Base-by-base conservation (phyloP, 75 land plant species). In the Adiantum capillusveneris region DNA sequence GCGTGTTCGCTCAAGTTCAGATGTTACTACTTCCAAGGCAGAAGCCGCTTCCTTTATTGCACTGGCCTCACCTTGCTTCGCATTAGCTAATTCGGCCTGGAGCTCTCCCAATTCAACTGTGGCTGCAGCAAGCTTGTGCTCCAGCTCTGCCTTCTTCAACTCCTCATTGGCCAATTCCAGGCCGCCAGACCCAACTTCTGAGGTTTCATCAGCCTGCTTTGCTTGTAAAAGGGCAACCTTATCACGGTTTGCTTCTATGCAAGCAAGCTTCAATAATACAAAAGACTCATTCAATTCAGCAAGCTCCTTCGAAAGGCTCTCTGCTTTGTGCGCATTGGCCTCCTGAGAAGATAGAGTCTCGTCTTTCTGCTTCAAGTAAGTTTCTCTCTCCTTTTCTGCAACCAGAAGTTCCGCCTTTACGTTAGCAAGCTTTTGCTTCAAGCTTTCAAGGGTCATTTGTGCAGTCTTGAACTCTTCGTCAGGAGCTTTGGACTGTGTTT, bases 401-500 rank as follows among this genome's bases (percentile, higher is more conserved):
- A 73, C 68, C 37, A 75, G 59, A 60, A 65, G 76, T 39, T 81
- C 82, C 61, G 76, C 67, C 18, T 60, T 76, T 11, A 80, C 39
- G 28, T 60, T 67, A 31, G 62, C 65, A 0, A 83, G 69, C 42
- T 83, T 79, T 59, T 83, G 81, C 30, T 81, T 83, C 37, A 80
- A 75, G 45, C 69, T 58, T 68, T 80, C 75, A 58, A 87, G 78
- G 22, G 70, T 46, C 14, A 6, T 5, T 46, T 18, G 25, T 20
- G 72, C 69, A 25, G 49, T 45, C 28, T 25, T 51, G 50, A 69
- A 73, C 27, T 78, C 64, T 39, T 63, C 79, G 46, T 66, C 72
- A 1, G 62, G 64, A 65, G 22, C 41, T 59, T 69, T 78, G 11
- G 78, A 29, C 41, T 87, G 84, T 25, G 52, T 58, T 28, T 77